Evolutionary conservation across 1,284 basidiomycete genomes (phyloP).

Genomic region (Limonomyces culmigenus): DNA sequence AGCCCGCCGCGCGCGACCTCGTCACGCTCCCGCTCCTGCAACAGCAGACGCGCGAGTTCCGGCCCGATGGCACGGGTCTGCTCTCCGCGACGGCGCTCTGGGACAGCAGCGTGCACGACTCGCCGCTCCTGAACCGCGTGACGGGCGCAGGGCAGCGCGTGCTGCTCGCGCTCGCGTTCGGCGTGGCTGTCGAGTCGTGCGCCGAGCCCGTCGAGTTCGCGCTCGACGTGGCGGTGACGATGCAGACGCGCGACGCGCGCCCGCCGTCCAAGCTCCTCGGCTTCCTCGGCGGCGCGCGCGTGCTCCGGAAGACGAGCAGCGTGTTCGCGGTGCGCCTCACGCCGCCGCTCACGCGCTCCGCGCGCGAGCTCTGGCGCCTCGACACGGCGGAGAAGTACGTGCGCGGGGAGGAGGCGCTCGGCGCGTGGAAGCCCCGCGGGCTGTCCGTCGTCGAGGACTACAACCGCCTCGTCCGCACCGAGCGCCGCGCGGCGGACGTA

Average conservation of each 20-base stretch:
- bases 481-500: constrained; percentile 71
- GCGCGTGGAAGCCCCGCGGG: constrained; percentile 75
- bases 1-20: constrained; percentile 49
- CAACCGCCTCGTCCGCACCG: constrained; percentile 47
- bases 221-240: constrained; percentile 78
- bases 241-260: constrained; percentile 74
- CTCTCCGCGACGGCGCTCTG: constrained; percentile 64
- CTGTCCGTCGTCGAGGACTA: constrained; percentile 82
- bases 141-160: constrained; percentile 69
- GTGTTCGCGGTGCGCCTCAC: constrained; percentile 71
- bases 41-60: constrained; percentile 57
- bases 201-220: constrained; percentile 71
- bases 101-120: constrained; percentile 91
- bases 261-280: constrained; percentile 64
- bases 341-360: constrained; percentile 75
- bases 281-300: constrained; percentile 62
- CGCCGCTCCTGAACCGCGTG: constrained; percentile 70
- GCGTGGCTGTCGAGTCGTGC: constrained; percentile 72
- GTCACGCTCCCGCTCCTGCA: constrained; percentile 59
- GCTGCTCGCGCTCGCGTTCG: constrained; percentile 62
- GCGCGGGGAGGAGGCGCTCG: constrained; percentile 74
- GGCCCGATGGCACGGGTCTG: constrained; percentile 64
- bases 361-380: constrained; percentile 84
- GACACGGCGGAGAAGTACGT: constrained; percentile 93
- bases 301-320: constrained; percentile 59